These are phyloP conservation scores for Rhexocercosporidium sp. DNA, from an alignment of 2,329 filamentous ascomycete genomes.

Conservation along the genomic window DNA sequence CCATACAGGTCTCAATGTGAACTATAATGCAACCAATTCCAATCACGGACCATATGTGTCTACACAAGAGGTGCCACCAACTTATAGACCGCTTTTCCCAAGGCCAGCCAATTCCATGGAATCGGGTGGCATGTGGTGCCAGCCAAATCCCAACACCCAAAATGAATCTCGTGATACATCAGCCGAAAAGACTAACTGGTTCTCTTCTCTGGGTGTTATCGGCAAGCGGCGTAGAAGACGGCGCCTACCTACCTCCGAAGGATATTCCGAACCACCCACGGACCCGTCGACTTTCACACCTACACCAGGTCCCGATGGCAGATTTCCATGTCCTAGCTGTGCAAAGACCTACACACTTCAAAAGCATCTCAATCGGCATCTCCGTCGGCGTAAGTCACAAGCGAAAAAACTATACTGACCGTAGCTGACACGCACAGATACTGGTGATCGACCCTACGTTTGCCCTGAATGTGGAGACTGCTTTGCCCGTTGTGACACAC, in stretches of 20 bases:
- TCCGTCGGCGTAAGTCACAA: neutral
- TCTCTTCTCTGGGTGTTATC: too few species aligned
- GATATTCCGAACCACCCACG: too few species aligned
- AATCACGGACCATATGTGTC: neutral
- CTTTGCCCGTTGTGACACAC: neutral
- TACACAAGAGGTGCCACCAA: too few species aligned
- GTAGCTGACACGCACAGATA: neutral
- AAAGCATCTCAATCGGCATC: neutral
- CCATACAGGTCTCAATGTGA: neutral
- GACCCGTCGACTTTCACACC: neutral
- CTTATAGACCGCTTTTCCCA: too few species aligned
- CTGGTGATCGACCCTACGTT: neutral
- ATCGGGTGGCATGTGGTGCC: too few species aligned
- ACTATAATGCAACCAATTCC: neutral
- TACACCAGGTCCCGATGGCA: neutral
- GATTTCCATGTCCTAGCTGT: neutral
- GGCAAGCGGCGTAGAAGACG: too few species aligned
- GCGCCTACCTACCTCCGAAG: too few species aligned
- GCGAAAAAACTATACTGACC: neutral
- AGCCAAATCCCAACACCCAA: neutral
- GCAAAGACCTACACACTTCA: neutral
- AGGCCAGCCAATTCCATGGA: too few species aligned
- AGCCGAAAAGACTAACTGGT: too few species aligned
- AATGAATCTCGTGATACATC: too few species aligned
- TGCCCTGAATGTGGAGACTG: neutral